Base-by-base conservation (phyloP, 202 grass and related monocot species). In the Cymbopogon flexuosus region DNA sequence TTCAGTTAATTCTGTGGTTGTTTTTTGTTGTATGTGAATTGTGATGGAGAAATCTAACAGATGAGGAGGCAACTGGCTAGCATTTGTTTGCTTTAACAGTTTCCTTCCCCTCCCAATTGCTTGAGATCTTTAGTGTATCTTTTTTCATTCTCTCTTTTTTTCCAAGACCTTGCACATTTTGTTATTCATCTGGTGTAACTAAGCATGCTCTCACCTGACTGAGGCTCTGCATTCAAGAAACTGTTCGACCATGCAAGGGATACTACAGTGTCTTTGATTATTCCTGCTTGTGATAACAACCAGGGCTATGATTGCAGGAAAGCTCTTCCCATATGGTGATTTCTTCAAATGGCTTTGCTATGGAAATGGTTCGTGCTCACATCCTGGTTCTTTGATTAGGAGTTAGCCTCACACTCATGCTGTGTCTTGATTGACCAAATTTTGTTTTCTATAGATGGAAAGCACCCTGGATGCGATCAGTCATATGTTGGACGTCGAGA, bases 271-370 rank as follows among this genome's bases (percentile, higher is more conserved):
- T 24, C 6, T 30, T 66, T 86, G 10, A 31, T 41, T 59, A 23
- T 30, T 68, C 13, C 34, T 75, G 52, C 45, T 59, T 70, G 35
- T 73, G 34, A 60, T 84, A 77, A 83, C 59, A 45, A 33, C 33
- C 40, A 27, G 11, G 58, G 10, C 10, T n/a, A 52, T 10, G 41
- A 79, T 46, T 68, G 75, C 92, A 98, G 95, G 88, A 82, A 94
- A 98, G 65, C 84, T 97, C 41, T 94, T 94, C 87, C 95, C 94
- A 0, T 88, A 89, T 73, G 85, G 42, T 13, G 95, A 98, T 70
- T 89, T 98, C 72, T 94, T 89, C 74, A 93, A 89, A 67, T 98
- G 95, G 92, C 84, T 98, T 13, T 93, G 88, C 22, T 98, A 98
- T 40, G 95, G 88, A 93, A 98, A 94, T 78, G 95, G 92, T 98